Conservation (phyloP, 306 rosid species). For the Cucurbita maxima region DNA sequence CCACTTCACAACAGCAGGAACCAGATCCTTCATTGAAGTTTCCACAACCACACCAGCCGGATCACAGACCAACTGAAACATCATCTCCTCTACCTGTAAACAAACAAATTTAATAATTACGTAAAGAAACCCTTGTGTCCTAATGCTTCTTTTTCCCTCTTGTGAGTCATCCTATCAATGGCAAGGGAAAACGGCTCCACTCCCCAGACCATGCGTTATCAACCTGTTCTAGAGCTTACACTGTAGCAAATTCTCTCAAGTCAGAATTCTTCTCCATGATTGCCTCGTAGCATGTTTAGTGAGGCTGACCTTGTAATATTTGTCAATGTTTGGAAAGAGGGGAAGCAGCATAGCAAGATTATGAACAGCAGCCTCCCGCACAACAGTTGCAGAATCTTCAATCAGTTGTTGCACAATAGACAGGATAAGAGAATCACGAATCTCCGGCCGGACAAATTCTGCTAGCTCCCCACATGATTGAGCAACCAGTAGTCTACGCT, state of each 20-base stretch:
- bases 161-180: slow-evolving; percentile 24
- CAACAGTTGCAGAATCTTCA: slow-evolving; percentile 87
- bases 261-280: slow-evolving; percentile 99
- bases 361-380: slow-evolving; percentile 87
- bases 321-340: slow-evolving; percentile 77
- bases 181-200: slow-evolving; percentile 47
- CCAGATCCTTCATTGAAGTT: slow-evolving; percentile 57
- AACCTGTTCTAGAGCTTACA: slow-evolving; percentile 94
- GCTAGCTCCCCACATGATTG: slow-evolving; percentile 96
- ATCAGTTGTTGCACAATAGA: slow-evolving; percentile 86
- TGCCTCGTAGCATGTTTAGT: slow-evolving; percentile 99
- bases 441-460: slow-evolving; percentile 92
- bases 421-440: slow-evolving; percentile 87
- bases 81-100: slow-evolving; percentile 86
- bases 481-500: slow-evolving; percentile 96
- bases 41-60: slow-evolving; percentile 96
- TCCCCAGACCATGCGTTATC: slow-evolving; percentile 76
- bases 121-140: slow-evolving; percentile 12
- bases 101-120: slow-evolving; percentile 23
- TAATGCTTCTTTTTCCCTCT: slow-evolving; percentile 9
- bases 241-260: slow-evolving; percentile 92
- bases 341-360: slow-evolving; percentile 97
- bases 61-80: slow-evolving; percentile 91
- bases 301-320: slow-evolving; percentile 99
- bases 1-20: slow-evolving; percentile 83